Evolutionary conservation across 106 monocot species (phyloP).

Genomic region (Xerophyta viscosa): DNA sequence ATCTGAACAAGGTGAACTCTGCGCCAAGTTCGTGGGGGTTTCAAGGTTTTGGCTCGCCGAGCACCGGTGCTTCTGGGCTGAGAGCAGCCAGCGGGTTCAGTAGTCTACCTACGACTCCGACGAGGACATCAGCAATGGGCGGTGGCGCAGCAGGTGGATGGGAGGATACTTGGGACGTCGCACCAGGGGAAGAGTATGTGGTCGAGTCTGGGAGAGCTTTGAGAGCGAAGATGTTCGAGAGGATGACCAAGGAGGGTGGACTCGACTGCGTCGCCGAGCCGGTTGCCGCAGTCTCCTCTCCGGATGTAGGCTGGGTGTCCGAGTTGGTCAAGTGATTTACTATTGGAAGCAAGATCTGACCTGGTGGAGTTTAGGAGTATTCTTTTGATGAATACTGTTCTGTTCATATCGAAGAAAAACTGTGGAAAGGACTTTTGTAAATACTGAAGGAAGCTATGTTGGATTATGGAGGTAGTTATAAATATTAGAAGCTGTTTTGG

Average conservation of each 20-base stretch:
- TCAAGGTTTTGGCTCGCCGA: slow-evolving; percentile 9
- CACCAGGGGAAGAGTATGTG: slow-evolving; percentile 17
- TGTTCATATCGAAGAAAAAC: not conserved
- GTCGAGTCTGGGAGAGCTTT: slow-evolving; percentile 78
- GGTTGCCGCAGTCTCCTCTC: not conserved
- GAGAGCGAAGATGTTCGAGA: slow-evolving; percentile 67
- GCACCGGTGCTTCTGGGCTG: slow-evolving; percentile 11
- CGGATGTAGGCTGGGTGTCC: slow-evolving; percentile 73
- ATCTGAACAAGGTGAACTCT: slow-evolving; percentile 39
- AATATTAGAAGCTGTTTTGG: too few relatives aligned
- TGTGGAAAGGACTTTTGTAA: not conserved
- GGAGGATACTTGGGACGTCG: not conserved
- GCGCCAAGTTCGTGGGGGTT: slow-evolving; percentile 31
- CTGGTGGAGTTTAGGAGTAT: too few relatives aligned
- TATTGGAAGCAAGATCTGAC: not conserved
- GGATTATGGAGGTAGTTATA: too few relatives aligned
- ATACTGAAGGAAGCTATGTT: too few relatives aligned
- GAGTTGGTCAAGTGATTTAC: slow-evolving; percentile 50
- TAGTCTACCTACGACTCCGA: slow-evolving; percentile 61
- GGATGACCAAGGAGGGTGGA: slow-evolving; percentile 53
- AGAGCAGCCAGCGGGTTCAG: slow-evolving; percentile 16
- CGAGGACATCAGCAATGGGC: slow-evolving; percentile 4
- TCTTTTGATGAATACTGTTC: not conserved
- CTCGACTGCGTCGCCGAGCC: slow-evolving; percentile 5
- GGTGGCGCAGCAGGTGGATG: too few relatives aligned